A percentile compares a stretch with the other conserved stretches of the same genome.
phyloP scores from a whole-genome alignment of 192 early-diverging fungal genomes.

The Piromyces sp. region DNA sequence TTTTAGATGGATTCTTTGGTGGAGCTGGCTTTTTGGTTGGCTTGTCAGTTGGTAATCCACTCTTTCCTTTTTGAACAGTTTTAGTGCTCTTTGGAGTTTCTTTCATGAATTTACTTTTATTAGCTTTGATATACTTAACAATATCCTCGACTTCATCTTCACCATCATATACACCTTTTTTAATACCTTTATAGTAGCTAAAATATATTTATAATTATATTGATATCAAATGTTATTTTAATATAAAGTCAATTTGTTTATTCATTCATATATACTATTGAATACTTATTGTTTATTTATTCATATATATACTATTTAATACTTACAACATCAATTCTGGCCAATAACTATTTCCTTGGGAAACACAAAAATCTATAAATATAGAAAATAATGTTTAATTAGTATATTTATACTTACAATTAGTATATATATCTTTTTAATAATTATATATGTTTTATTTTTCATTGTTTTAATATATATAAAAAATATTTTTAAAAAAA shows the following conservation, averaged over 20 bases:
- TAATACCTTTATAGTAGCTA: not conserved
- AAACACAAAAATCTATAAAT: not conserved
- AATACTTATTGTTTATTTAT: too few species aligned
- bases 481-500: too few species aligned
- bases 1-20: not conserved
- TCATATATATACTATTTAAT: not conserved
- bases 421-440: too few species aligned
- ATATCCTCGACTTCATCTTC: not conserved
- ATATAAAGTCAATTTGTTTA: too few species aligned
- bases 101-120: not conserved
- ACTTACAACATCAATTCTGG: not conserved
- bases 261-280: too few species aligned
- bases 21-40: not conserved
- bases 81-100: not conserved
- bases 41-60: not conserved
- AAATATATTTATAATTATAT: too few species aligned
- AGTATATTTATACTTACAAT: too few species aligned
- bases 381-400: not conserved
- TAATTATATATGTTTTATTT: too few species aligned
- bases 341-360: not conserved
- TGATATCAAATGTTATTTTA: not conserved
- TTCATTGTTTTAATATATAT: too few species aligned
- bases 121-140: not conserved
- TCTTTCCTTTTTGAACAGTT: not conserved
- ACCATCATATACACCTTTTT: not conserved